A percentile compares a stretch with the other conserved stretches of the same genome.
Conservation (phyloP, 2,329 filamentous ascomycete genomes). For the Monosporascus sp. region DNA sequence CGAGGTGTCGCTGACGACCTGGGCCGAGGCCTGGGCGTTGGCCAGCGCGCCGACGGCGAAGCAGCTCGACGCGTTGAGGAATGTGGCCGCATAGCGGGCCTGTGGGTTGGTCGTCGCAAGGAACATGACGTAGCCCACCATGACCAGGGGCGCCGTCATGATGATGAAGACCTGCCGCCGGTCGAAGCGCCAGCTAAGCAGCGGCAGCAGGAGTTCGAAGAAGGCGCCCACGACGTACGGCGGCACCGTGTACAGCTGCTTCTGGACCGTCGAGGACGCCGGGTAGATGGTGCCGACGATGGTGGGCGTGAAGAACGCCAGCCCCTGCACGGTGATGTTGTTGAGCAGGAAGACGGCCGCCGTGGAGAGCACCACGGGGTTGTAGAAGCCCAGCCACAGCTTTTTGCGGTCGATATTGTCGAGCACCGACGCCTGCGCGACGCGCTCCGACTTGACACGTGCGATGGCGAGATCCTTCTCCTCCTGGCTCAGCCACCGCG, state of each 20-base stretch:
- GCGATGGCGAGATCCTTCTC: slow-evolving; percentile 63
- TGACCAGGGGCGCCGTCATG: slow-evolving; percentile 54
- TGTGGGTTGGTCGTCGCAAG: slow-evolving; percentile 45
- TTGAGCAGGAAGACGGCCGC: slow-evolving; percentile 22
- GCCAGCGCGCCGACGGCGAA: slow-evolving; percentile 60
- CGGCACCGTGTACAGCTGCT: slow-evolving; percentile 66
- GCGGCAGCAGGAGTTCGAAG: slow-evolving; percentile 58
- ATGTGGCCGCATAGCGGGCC: slow-evolving; percentile 64
- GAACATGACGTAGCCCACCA: slow-evolving; percentile 68
- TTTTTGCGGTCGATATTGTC: slow-evolving; percentile 58
- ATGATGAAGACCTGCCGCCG: slow-evolving; percentile 56
- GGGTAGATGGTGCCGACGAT: slow-evolving; percentile 67
- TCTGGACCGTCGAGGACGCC: slow-evolving; percentile 46
- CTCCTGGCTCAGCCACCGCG: slow-evolving; percentile 57
- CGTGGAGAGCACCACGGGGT: slow-evolving; percentile 41
- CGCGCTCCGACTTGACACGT: slow-evolving; percentile 62
- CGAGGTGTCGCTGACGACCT: slow-evolving; percentile 66
- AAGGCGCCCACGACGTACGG: slow-evolving; percentile 65
- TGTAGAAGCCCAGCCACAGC: slow-evolving; percentile 56
- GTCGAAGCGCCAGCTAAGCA: slow-evolving; percentile 56
- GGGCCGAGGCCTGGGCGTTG: slow-evolving; percentile 63
- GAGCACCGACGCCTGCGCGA: slow-evolving; percentile 56
- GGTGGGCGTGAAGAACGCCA: slow-evolving; percentile 65
- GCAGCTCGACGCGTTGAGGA: slow-evolving; percentile 59
- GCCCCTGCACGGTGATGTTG: slow-evolving; percentile 61